Evolutionary conservation across 768 basidiomycete genomes (phyloP).

Genomic region (Agaricus subrufescens): DNA sequence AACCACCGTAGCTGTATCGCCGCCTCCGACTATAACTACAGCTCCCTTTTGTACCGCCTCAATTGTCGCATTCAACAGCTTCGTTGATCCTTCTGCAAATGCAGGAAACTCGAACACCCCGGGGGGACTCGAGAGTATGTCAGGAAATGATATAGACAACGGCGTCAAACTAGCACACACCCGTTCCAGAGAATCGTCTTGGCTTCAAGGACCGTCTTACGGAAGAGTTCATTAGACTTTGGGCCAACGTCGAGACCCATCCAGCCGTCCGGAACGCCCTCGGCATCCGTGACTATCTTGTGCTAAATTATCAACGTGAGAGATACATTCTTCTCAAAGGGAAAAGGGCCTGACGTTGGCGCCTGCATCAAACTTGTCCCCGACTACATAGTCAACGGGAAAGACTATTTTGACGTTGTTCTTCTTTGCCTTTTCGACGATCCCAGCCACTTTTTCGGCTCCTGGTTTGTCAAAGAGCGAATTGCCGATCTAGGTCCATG

Average conservation of each 20-base stretch:
- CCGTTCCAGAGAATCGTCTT: constrained; percentile 99
- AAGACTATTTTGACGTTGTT: constrained; percentile 94
- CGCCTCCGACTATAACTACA: constrained; percentile 93
- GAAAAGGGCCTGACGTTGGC: constrained; percentile 52
- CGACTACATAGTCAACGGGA: constrained; percentile 92
- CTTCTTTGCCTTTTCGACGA: constrained; percentile 89
- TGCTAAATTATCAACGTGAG: constrained; percentile 37
- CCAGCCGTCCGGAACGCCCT: constrained; percentile 91
- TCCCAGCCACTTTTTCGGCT: constrained; percentile 73
- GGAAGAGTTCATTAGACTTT: constrained; percentile 78
- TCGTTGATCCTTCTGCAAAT: constrained; percentile 81
- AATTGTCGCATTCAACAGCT: constrained; percentile 80
- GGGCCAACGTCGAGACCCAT: constrained; percentile 93
- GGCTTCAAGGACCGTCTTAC: constrained; percentile 72
- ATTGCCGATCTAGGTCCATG: constrained; percentile 70
- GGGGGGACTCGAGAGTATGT: constrained; percentile 59
- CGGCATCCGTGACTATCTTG: constrained; percentile 67
- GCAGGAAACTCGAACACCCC: constrained; percentile 97
- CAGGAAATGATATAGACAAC: background rate
- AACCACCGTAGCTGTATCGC: constrained; percentile 94
- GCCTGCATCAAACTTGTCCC: constrained; percentile 92
- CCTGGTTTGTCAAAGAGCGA: constrained; percentile 93
- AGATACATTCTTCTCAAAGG: background rate
- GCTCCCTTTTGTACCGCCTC: constrained; percentile 84
- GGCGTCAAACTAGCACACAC: constrained; percentile 32